A percentile compares a stretch with the other conserved stretches of the same genome.
phyloP scores from a whole-genome alignment of 1,284 basidiomycete species.

The Vanrija sp. region DNA sequence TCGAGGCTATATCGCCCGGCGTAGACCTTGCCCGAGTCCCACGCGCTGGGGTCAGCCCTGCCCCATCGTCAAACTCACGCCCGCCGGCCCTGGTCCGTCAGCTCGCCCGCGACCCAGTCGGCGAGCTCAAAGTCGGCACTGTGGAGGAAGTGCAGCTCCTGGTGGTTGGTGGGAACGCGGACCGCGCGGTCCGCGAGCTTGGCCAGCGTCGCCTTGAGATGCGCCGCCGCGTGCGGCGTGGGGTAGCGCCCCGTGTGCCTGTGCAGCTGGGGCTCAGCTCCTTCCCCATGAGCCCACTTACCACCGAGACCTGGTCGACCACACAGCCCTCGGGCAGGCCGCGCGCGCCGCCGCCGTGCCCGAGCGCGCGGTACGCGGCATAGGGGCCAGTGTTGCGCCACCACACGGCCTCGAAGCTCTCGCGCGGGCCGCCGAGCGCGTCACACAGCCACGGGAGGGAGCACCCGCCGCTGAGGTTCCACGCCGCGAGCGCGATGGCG shows the following conservation, averaged over 20 bases:
- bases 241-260: constrained; percentile 79
- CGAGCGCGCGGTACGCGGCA: constrained; percentile 25
- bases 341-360: constrained; percentile 19
- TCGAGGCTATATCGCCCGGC: constrained; percentile 47
- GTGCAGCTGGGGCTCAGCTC: constrained; percentile 59
- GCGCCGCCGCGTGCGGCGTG: constrained; percentile 54
- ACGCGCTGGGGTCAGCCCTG: constrained; percentile 41
- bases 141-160: constrained; percentile 59
- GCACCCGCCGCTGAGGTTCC: constrained; percentile 57
- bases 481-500: constrained; percentile 61
- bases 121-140: constrained; percentile 63
- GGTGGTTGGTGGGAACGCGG: constrained; percentile 34
- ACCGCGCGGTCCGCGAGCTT: constrained; percentile 50
- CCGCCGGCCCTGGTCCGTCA: constrained; percentile 65
- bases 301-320: constrained; percentile 42
- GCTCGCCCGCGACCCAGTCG: constrained; percentile 51
- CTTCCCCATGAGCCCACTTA: constrained; percentile 16
- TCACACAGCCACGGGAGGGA: constrained; percentile 29
- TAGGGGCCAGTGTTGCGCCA: constrained; percentile 37
- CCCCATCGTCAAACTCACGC: constrained; percentile 57
- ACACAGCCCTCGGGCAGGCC: constrained; percentile 37
- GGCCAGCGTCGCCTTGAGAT: constrained; percentile 53
- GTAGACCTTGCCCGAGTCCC: constrained; percentile 29
- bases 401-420: constrained; percentile 25
- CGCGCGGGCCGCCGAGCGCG: constrained; percentile 20